Evolutionary conservation across 1,139 yeast species (phyloP).

Genomic region (Blastobotrys raffinosifermentans): DNA sequence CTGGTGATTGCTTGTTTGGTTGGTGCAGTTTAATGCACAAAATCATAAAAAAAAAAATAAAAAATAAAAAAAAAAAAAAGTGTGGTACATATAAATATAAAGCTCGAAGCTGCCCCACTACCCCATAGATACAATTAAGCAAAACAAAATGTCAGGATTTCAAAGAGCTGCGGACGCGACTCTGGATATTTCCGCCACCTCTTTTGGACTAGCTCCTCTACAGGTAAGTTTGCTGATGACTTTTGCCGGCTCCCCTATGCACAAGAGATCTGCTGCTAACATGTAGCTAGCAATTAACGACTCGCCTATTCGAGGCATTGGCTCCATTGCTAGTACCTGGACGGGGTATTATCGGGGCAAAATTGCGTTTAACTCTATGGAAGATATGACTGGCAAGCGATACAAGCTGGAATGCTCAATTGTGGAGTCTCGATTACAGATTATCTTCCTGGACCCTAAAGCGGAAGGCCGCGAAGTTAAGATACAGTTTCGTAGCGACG

Average conservation of each 20-base stretch:
- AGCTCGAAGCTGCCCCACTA: not conserved
- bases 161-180: conserved; percentile 13
- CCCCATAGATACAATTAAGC: not conserved
- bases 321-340: conserved; percentile 22
- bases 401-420: conserved; percentile 21
- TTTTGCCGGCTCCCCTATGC: not conserved
- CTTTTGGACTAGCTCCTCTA: conserved; percentile 25
- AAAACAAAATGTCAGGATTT: not conserved
- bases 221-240: conserved; percentile 15
- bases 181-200: conserved; percentile 20
- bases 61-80: not conserved
- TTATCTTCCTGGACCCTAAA: conserved; percentile 7
- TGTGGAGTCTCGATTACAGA: conserved; percentile 12
- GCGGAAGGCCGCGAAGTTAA: not conserved
- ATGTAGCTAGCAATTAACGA: conserved; percentile 16
- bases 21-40: too few species aligned
- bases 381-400: conserved; percentile 22
- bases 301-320: conserved; percentile 27
- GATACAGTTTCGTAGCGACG: not conserved
- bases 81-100: too few species aligned
- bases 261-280: conserved; percentile 1
- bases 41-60: too few species aligned
- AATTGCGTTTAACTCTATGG: conserved; percentile 23
- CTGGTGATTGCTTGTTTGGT: too few species aligned
- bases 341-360: conserved; percentile 24